phyloP scores from a whole-genome alignment of 305 asterid species.

The Fraxinus velutina region DNA sequence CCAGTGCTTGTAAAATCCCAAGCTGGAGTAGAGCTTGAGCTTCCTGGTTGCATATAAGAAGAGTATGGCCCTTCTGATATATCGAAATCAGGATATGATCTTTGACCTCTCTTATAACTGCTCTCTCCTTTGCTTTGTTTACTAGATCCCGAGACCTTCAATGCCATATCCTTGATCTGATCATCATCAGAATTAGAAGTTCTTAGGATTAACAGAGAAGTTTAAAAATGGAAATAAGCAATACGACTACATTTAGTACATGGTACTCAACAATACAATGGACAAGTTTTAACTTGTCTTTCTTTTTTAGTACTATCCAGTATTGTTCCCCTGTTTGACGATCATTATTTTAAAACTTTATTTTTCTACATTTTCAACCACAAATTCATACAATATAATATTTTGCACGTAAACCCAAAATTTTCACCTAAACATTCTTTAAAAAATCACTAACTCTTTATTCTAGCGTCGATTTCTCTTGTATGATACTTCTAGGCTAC shows the following conservation, averaged over 20 bases:
- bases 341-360: too few relatives aligned
- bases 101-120: constrained; percentile 51
- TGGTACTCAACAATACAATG: background rate
- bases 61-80: constrained; percentile 61
- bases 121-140: constrained; percentile 59
- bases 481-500: background rate
- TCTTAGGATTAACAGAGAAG: background rate
- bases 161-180: constrained; percentile 88
- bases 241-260: background rate
- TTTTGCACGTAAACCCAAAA: too few relatives aligned
- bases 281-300: background rate
- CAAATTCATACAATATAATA: too few relatives aligned
- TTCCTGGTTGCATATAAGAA: constrained; percentile 46
- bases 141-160: constrained; percentile 68
- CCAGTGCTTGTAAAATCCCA: constrained; percentile 68
- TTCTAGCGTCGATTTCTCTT: background rate
- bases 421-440: too few relatives aligned
- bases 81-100: constrained; percentile 67
- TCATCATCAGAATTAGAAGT: background rate
- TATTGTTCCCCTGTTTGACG: background rate
- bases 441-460: background rate
- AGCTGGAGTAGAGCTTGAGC: constrained; percentile 84
- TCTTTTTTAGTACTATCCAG: background rate
- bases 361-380: too few relatives aligned
- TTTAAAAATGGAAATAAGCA: background rate